Conservation (phyloP, 2,329 filamentous ascomycete genomes). For the Xylariaceae sp. region DNA sequence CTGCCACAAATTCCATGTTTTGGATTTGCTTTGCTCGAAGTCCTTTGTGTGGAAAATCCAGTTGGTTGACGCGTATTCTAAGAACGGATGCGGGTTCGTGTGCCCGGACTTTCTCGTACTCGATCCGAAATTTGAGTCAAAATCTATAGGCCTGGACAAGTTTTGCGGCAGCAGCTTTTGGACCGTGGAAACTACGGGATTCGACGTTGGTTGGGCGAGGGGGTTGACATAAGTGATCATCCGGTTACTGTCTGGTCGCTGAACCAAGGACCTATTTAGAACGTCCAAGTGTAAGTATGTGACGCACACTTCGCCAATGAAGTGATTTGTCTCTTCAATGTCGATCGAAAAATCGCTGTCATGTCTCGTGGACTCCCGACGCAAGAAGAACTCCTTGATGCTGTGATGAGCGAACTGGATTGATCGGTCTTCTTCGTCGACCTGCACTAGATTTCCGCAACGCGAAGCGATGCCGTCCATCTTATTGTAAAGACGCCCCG, state of each 20-base stretch:
- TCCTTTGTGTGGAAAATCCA: conserved; percentile 15
- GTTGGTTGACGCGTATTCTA: conserved; percentile 13
- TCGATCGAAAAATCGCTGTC: conserved; percentile 25
- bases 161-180: not conserved
- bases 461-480: conserved; percentile 20
- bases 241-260: conserved; percentile 20
- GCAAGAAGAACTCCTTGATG: conserved; percentile 30
- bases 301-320: conserved; percentile 35
- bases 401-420: conserved; percentile 24
- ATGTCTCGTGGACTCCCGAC: not conserved
- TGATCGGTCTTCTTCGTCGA: conserved; percentile 18
- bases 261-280: conserved; percentile 35
- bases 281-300: conserved; percentile 38
- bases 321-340: conserved; percentile 25
- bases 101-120: not conserved
- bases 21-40: conserved; percentile 8
- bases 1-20: conserved; percentile 7
- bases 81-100: conserved; percentile 2
- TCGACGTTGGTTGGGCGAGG: not conserved
- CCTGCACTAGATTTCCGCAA: conserved; percentile 21
- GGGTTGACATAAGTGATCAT: not conserved
- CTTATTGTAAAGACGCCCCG: conserved; percentile 26
- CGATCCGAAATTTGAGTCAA: not conserved
- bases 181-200: not conserved
- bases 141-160: not conserved